Base-by-base conservation (phyloP, 768 basidiomycete genomes). In the Phanerochaete sordida region DNA sequence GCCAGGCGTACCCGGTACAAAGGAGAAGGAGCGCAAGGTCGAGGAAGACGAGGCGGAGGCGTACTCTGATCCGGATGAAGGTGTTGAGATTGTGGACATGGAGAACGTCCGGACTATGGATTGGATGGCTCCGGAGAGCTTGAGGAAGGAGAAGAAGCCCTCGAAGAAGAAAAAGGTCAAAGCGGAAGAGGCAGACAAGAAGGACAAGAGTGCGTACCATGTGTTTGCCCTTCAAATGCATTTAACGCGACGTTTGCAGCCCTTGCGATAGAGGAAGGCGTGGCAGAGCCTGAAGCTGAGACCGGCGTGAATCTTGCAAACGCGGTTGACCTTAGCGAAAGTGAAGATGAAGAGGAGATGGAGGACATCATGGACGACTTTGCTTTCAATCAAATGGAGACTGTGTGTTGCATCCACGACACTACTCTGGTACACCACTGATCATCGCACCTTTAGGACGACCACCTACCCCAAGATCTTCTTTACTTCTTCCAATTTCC, bases 401-500 rank as follows among this genome's bases (percentile, higher is more conserved):
- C 66, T 33, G 72, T 57, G 48, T 13, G 57, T 53, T 16, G 8
- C 12, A 35, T 35, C 13, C 33, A 13, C 16, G 27, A 30, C 24
- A 30, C 33, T n/a, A 16, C 9, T 27, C 45, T 23, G 52, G 62
- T 35, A 16, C 23, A 26, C 48, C n/a, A 56, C 57, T 43, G 27
- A 43, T 11, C 47, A 35, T 13, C 6, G 13, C 54, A 0, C 7
- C 1, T 48, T 23, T 65, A 87, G 85, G 83, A 84, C 58, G 66
- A 77, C 27, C 69, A 75, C 52, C 64, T 80, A 37, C 79, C 78
- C 55, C 86, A 85, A 71, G 87, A 91, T 56, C 79, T 81, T 21
- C 74, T 96, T 3, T 96, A 90, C 68, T 87, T 94, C 65, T 95
- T 96, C 76, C 93, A 95, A 69, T 96, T 96, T 67, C 95, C 95